A percentile compares a stretch with the other conserved stretches of the same genome.
Evolutionary conservation across 2,329 filamentous ascomycete species (phyloP).

Genomic region (Penicillium sp.): DNA sequence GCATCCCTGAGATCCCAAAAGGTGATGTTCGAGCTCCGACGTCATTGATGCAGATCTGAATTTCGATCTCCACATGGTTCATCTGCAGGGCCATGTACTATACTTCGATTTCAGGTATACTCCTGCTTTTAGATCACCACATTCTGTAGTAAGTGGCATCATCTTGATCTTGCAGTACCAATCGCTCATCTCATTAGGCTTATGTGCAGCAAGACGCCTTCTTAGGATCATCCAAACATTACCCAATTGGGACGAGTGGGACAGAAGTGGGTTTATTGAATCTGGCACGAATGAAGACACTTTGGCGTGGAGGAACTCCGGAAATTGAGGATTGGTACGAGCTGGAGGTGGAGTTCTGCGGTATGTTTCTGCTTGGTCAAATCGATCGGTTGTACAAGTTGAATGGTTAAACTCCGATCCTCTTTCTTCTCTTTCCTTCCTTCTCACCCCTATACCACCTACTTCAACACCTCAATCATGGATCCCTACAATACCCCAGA

Average conservation of each 20-base stretch:
- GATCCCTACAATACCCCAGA: constrained; percentile 18
- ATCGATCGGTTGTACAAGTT: too few relatives aligned
- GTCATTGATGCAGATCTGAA: neutral
- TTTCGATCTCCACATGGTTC: neutral
- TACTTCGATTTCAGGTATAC: too few relatives aligned
- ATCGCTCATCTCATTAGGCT: neutral
- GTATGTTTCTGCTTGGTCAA: too few relatives aligned
- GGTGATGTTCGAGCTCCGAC: neutral
- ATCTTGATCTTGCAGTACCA: neutral
- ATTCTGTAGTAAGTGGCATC: too few relatives aligned
- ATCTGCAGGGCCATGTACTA: neutral
- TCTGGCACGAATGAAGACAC: neutral
- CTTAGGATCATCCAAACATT: neutral
- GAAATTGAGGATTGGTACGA: neutral
- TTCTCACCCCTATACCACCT: neutral
- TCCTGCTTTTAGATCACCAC: too few relatives aligned
- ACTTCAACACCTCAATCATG: neutral
- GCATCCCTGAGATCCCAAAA: neutral
- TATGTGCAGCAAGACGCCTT: neutral
- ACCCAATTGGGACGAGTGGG: neutral
- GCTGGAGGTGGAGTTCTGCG: too few relatives aligned
- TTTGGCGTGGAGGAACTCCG: neutral
- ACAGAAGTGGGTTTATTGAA: neutral
- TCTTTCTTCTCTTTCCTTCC: neutral
- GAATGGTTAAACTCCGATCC: neutral